Evolutionary conservation across 306 rosid species (phyloP), one percentile per base, ranked within the genome.

Genomic region (Astragalus membranaceus): DNA sequence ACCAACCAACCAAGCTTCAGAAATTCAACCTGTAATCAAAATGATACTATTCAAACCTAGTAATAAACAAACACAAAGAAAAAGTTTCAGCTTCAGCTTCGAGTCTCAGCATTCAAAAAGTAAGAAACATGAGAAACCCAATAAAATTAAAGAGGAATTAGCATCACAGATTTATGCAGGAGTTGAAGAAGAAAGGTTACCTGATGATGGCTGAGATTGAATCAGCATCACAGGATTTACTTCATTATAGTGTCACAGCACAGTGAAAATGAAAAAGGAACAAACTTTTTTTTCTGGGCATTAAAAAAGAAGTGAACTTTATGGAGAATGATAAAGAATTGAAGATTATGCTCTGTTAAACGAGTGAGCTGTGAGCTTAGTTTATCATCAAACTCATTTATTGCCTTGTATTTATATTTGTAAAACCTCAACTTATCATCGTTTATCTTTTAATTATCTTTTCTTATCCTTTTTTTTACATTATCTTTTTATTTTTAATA

Each of bases 171-270:
- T n/a, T n/a, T n/a, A n/a, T n/a, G n/a, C n/a, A n/a, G 30, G 30
- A 26, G 30, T 26, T 26, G 30, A 26, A 26, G 30, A 72, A 20
- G 23, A 64, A 55, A 64, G 47, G 67, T 66, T 70, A 86, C 79
- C 85, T 75, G 86, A 63, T 77, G 85, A 67, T 41, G 36, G 35
- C 44, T 58, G 72, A 41, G 39, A 20, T 60, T 51, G 64, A 29
- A 37, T 58, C 64, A 37, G 64, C 8, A 35, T 11, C 11, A 7
- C 10, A 6, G 44, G 3, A 39, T 10, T 77, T 65, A 73, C 71
- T 76, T 43, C 80, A 75, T 62, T 55, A 76, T 13, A 10, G 56
- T 23, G 69, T 37, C 59, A 16, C 30, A 26, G 30, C 30, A 26
- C 30, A 26, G 30, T 26, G 30, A 26, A 26, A 26, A 26, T 36